phyloP scores from a whole-genome alignment of 106 monocot genomes.

The Vanilla planifolia region DNA sequence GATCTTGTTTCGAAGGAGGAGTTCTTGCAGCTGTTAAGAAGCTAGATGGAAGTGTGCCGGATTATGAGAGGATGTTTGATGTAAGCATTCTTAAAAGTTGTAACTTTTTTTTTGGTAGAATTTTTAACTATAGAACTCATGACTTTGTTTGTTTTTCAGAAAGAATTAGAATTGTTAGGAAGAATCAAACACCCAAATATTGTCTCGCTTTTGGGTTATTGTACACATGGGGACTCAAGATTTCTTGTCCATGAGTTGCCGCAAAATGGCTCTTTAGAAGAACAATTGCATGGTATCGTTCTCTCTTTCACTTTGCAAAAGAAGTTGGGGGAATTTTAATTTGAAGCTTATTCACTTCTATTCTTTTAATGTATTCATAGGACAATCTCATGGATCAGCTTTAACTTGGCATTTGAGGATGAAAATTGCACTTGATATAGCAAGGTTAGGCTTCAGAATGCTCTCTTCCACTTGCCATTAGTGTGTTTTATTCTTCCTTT shows the following conservation, averaged over 20 bases:
- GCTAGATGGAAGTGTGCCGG: constrained; percentile 34
- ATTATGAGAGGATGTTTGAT: constrained; percentile 75
- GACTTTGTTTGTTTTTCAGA: constrained; percentile 31
- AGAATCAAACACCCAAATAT: constrained; percentile 83
- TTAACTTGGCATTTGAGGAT: constrained; percentile 83
- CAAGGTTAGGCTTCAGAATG: constrained; percentile 40
- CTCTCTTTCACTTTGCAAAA: neutral
- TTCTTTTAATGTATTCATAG: constrained; percentile 13
- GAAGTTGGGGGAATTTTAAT: neutral
- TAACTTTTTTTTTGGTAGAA: neutral
- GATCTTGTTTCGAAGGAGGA: constrained; percentile 54
- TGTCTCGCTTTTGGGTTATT: constrained; percentile 76
- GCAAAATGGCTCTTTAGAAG: constrained; percentile 86
- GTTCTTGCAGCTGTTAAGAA: constrained; percentile 68
- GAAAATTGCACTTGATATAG: constrained; percentile 92
- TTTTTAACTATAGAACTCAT: neutral
- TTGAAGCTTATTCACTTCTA: constrained; percentile 8
- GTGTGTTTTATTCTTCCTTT: neutral
- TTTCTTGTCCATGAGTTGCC: constrained; percentile 85
- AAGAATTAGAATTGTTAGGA: constrained; percentile 75
- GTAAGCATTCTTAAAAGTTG: constrained; percentile 25
- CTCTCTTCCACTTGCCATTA: neutral
- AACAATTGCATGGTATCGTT: constrained; percentile 69
- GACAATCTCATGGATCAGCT: constrained; percentile 59
- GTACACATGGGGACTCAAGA: constrained; percentile 40